Conservation (phyloP, 2,329 filamentous ascomycete genomes). For the Fusarium falciforme region DNA sequence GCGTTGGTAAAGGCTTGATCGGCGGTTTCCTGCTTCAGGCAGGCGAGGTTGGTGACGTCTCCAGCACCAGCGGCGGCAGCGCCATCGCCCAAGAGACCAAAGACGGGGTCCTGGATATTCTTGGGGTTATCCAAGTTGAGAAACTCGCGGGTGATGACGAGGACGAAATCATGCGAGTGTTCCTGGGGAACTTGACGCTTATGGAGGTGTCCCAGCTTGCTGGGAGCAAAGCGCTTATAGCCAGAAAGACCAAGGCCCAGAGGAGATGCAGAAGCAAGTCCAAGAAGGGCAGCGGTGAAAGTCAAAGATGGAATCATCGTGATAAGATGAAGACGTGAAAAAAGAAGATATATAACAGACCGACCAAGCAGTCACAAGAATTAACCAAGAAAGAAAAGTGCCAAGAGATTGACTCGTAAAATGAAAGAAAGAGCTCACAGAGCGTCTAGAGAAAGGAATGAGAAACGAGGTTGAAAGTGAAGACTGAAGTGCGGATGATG, state of each 20-base stretch:
- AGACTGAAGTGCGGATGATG: not conserved
- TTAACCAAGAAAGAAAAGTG: not conserved
- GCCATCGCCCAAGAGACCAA: conserved; percentile 58
- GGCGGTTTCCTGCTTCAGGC: conserved; percentile 61
- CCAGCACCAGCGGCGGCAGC: conserved; percentile 57
- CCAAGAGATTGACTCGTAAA: not conserved
- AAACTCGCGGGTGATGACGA: conserved; percentile 56
- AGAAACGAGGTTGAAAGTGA: not conserved
- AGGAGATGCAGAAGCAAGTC: not conserved
- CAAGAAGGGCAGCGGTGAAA: not conserved
- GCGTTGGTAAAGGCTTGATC: conserved; percentile 72
- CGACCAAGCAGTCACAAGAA: not conserved
- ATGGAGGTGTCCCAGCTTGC: conserved; percentile 6
- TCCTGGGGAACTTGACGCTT: conserved; percentile 65
- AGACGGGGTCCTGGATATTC: conserved; percentile 63
- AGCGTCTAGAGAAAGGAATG: not conserved
- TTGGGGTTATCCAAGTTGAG: conserved; percentile 63
- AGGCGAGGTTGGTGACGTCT: conserved; percentile 55
- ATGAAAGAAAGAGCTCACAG: not conserved
- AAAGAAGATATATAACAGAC: not conserved
- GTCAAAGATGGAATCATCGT: not conserved
- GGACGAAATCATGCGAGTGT: conserved; percentile 64
- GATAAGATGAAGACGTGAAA: not conserved
- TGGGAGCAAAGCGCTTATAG: conserved; percentile 20
- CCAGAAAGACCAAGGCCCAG: not conserved